Percentiles rank a stretch among this genome's conserved stretches.
phyloP scores from a whole-genome alignment of 352 stramenopile species.

The Hyaloperonospora arabidopsidis region DNA sequence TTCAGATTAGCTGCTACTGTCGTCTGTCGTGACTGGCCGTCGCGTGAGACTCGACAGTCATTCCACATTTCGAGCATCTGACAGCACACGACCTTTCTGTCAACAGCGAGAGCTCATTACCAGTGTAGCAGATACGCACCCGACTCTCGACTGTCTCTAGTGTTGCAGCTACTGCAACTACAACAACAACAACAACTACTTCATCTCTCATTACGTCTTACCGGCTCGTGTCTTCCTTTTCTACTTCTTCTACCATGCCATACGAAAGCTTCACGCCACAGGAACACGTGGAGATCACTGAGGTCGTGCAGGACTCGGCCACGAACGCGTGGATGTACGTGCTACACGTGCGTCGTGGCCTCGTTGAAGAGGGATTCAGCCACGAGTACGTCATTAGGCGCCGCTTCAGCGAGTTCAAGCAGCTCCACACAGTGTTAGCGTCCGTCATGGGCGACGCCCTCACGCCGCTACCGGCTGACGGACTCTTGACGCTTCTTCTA shows the following conservation, averaged over 20 bases:
- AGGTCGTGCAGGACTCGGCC: slow-evolving; percentile 50
- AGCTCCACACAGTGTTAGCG: slow-evolving; percentile 44
- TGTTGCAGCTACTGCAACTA: neutral
- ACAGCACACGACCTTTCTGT: slow-evolving; percentile 4
- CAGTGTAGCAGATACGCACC: too few species aligned
- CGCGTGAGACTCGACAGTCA: slow-evolving; percentile 12
- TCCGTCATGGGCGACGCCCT: slow-evolving; percentile 42
- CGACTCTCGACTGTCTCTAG: too few species aligned
- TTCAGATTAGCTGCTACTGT: slow-evolving; percentile 1
- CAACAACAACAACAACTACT: neutral
- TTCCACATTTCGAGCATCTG: slow-evolving; percentile 25
- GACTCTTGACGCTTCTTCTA: slow-evolving; percentile 56
- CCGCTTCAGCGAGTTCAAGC: slow-evolving; percentile 62
- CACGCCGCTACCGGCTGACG: slow-evolving; percentile 46
- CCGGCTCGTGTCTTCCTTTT: too few species aligned
- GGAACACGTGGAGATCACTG: slow-evolving; percentile 53
- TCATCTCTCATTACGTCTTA: neutral
- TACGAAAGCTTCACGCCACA: slow-evolving; percentile 55
- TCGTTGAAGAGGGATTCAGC: slow-evolving; percentile 29
- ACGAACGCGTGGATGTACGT: slow-evolving; percentile 62
- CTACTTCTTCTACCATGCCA: neutral
- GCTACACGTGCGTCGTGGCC: slow-evolving; percentile 35
- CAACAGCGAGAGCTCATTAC: neutral
- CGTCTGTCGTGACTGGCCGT: slow-evolving; percentile 7
- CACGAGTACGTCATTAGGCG: slow-evolving; percentile 56